Base-by-base conservation (phyloP, 169 alveolate species). In the Amoebophrya sp. region DNA sequence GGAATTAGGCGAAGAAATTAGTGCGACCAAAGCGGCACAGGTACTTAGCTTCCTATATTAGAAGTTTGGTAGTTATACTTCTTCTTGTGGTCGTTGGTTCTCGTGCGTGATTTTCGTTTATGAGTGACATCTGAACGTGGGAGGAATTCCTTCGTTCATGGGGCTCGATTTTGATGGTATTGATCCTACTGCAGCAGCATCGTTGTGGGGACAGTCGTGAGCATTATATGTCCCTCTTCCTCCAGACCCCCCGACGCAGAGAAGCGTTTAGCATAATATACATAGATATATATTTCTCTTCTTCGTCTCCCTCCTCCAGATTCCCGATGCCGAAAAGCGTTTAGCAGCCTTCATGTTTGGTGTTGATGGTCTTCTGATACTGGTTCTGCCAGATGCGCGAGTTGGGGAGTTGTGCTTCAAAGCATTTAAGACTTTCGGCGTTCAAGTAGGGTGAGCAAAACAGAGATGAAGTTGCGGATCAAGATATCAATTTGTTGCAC, bases 391-490 rank as follows among this genome's bases (percentile, higher is more conserved):
- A 26, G 83, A 65, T 18, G 36, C 36, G 2, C 26, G 2, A 26
- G 38, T 65, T 36, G 83, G 36, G 33, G 83, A 65, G 33, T 36
- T 65, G 33, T 65, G 36, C 33, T 65, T 65, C 83, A 65, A 65
- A 36, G 83, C 83, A 6, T 65, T 65, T 18, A 65, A 65, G 83
- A 65, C 83, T 36, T 65, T 65, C 83, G 83, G 83, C 83, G 2
- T 65, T 6, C 83, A 65, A 65, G 83, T 65, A 26, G 83, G 83
- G 83, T 65, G n/a, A n/a, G n/a, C n/a, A n/a, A 65, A 36, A 65
- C 18, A 47, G 65, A 47, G 65, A 47, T 47, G 65, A 18, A n/a
- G n/a, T n/a, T n/a, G n/a, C n/a, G n/a, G n/a, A n/a, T n/a, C n/a
- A n/a, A n/a, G n/a, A n/a, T n/a, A n/a, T n/a, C n/a, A n/a, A n/a